These are phyloP conservation scores for Colletotrichum aenigma DNA, from an alignment of 2,329 filamentous ascomycete species.

Conservation along the genomic window DNA sequence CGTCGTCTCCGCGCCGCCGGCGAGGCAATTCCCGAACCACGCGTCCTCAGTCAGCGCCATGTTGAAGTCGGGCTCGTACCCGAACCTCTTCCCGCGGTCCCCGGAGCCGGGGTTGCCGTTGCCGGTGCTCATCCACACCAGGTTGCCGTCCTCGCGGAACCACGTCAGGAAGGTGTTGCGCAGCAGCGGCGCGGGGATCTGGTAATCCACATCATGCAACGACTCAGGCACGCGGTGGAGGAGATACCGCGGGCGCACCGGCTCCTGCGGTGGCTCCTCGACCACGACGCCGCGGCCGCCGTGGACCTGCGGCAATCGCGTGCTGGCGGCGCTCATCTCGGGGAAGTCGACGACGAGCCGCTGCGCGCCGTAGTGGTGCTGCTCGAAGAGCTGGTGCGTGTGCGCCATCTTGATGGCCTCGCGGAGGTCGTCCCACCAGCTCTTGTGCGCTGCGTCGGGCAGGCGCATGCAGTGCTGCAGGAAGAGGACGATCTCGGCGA, in stretches of 20 bases:
- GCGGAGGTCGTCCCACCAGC: constrained; percentile 32
- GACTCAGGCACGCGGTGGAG: constrained; percentile 19
- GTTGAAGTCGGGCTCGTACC: constrained; percentile 26
- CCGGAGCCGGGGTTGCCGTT: background rate
- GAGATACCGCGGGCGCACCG: constrained; percentile 14
- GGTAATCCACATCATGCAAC: constrained; percentile 29
- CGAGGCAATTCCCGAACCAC: constrained; percentile 37
- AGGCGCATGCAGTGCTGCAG: constrained; percentile 36
- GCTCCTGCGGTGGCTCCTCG: background rate
- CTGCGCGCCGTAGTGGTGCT: constrained; percentile 34
- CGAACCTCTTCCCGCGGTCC: background rate
- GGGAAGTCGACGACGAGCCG: constrained; percentile 30
- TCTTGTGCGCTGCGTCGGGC: constrained; percentile 23
- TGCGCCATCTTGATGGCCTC: constrained; percentile 36
- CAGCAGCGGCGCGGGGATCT: constrained; percentile 18
- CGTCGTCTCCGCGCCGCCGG: constrained; percentile 21
- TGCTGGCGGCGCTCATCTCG: constrained; percentile 23
- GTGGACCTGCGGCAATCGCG: constrained; percentile 29
- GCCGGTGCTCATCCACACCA: constrained; percentile 8
- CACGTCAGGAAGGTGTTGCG: constrained; percentile 5
- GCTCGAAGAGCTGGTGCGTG: constrained; percentile 37
- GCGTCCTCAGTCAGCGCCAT: constrained; percentile 38
- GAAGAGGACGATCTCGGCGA: constrained; percentile 41
- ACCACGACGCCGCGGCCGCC: constrained; percentile 12
- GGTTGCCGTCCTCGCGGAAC: constrained; percentile 17